Conservation (phyloP, 2,329 filamentous ascomycete genomes). For the Penicillium sp. region DNA sequence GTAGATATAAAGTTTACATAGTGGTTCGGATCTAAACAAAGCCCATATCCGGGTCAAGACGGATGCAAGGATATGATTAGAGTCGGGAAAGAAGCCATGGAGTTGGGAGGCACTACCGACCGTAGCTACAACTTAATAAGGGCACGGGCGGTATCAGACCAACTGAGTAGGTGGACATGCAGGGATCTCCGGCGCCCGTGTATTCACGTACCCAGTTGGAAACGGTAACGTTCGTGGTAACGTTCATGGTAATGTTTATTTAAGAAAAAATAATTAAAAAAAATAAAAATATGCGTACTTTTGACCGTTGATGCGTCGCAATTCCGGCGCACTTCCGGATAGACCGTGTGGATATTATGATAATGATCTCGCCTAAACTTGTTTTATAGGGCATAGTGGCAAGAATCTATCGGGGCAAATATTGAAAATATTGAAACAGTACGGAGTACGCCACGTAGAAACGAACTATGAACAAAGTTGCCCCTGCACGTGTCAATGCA, state of each 20-base stretch:
- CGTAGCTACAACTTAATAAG: background rate
- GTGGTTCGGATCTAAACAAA: background rate
- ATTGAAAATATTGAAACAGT: background rate
- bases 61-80: background rate
- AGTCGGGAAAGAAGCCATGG: constrained; percentile 1
- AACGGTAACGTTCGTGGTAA: background rate
- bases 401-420: background rate
- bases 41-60: background rate
- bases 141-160: constrained; percentile 18
- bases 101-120: background rate
- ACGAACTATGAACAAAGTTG: background rate
- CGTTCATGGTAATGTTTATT: background rate
- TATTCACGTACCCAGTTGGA: constrained; percentile 8
- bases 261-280: background rate
- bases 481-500: constrained; percentile 17
- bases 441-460: background rate
- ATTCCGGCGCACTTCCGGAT: background rate
- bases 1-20: background rate
- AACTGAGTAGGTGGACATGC: constrained; percentile 10
- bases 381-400: background rate
- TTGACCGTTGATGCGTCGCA: background rate
- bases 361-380: background rate
- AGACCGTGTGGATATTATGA: background rate
- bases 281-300: background rate
- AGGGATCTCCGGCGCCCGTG: constrained; percentile 18